Evolutionary conservation across 2,329 filamentous ascomycete genomes (phyloP).

Genomic region (Claviceps capensis): DNA sequence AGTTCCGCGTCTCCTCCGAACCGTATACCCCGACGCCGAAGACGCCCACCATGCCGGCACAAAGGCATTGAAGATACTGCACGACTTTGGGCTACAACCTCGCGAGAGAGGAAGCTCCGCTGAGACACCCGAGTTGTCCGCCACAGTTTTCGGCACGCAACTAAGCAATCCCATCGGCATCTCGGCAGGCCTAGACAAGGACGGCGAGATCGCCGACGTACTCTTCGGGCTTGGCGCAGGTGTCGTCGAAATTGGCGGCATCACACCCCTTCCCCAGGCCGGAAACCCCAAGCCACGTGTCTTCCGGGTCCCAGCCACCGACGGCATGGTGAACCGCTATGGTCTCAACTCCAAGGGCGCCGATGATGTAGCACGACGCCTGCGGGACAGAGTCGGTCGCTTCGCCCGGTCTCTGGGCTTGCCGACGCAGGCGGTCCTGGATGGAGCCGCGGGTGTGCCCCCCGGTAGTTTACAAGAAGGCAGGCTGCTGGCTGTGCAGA

Average conservation of each 20-base stretch:
- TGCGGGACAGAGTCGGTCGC: slow-evolving; percentile 63
- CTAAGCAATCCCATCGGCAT: slow-evolving; percentile 84
- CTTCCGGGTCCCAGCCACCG: slow-evolving; percentile 70
- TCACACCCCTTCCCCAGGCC: slow-evolving; percentile 72
- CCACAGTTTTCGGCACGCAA: slow-evolving; percentile 58
- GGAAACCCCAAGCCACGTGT: slow-evolving; percentile 83
- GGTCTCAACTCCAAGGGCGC: slow-evolving; percentile 87
- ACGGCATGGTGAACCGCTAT: slow-evolving; percentile 89
- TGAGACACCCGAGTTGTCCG: slow-evolving; percentile 19
- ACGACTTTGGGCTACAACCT: slow-evolving; percentile 63
- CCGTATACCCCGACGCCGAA: slow-evolving; percentile 62
- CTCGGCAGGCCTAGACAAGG: slow-evolving; percentile 91
- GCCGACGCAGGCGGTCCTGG: slow-evolving; percentile 58
- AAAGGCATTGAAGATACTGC: slow-evolving; percentile 54
- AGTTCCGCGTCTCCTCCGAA: slow-evolving; percentile 51
- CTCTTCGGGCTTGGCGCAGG: slow-evolving; percentile 75
- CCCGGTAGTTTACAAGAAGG: slow-evolving; percentile 68
- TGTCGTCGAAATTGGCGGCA: slow-evolving; percentile 84
- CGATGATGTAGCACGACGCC: slow-evolving; percentile 66
- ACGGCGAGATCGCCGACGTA: slow-evolving; percentile 74
- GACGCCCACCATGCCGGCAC: slow-evolving; percentile 82
- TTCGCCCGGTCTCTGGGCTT: slow-evolving; percentile 63
- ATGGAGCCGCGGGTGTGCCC: slow-evolving; percentile 64
- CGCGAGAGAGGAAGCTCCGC: slow-evolving; percentile 52
- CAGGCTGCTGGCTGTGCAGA: slow-evolving; percentile 73